Base-by-base conservation (phyloP, 352 stramenopile species). In the Globisporangium nodosum region DNA sequence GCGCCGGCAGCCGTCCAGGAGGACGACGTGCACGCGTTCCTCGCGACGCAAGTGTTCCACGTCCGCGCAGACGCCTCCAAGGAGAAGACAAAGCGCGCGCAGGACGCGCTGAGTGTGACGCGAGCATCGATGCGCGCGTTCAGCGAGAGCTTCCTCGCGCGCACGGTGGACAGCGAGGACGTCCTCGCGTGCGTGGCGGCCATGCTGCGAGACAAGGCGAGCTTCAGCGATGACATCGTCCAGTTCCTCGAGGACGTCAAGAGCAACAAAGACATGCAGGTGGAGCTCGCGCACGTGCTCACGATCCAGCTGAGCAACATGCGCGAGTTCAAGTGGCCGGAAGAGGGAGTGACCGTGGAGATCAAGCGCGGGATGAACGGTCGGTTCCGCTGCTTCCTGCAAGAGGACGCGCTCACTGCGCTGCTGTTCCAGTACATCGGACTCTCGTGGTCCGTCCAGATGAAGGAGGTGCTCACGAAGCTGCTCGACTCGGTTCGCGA, bases 241-340 rank as follows among this genome's bases (percentile, higher is more conserved):
- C 53, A 54, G 24, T 65, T 82, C 46, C 68, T 82, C 24, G 56
- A 46, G 15, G 68, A 80, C 52, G 69, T 69, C 20, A 56, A 65
- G 33, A 42, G 64, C 42, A 78, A 70, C 58, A 49, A 59, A 6
- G 37, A 64, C 39, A 72, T 76, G 46, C 66, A 77, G 31, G 60
- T 65, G 24, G 70, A 82, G 58, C 64, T 80, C 31, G 64, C 70
- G 0, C 61, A 80, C 30, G 73, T 82, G 27, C 60, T 82, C 21
- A 82, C 70, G 15, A 82, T 82, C 40, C 63, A 82, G 52, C 30
- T 82, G 30, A 72, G 68, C 56, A 79, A 82, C 50, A 39, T 78
- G 40, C 49, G 39, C 3, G 73, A 79, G 33, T 82, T 76, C 63
- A 43, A 24, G 27, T 82, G 73, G 70, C 59, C 68, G 6, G 54